Base-by-base conservation (phyloP, 106 monocot species). In the Dioscorea alata region DNA sequence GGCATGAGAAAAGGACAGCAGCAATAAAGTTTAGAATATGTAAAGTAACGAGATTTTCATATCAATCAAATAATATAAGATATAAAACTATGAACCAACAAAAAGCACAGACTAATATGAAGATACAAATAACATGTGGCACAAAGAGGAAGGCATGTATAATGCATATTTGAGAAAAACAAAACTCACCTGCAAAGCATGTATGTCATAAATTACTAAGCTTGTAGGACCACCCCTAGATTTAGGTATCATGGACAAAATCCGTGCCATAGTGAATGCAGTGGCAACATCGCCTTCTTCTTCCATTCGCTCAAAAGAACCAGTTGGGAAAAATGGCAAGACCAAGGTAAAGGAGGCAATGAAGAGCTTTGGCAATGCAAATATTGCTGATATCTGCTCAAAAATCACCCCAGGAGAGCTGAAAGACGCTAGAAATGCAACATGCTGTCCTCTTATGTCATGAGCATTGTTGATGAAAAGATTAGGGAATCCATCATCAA, bases 401-500 rank as follows among this genome's bases (percentile, higher is more conserved):
- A 97, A 97, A 28, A 97, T 92, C 53, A 97, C 92, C 53, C 74
- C 79, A 49, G 92, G 96, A 18, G 96, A 92, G 81, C 89, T 86
- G 79, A 92, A 97, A 23, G 89, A 92, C 1, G 92, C 97, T 63
- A 97, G 64, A 63, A 97, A 97, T 8, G 97, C 97, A 49, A 97
- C 97, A 73, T 97, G 97, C 28, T 92, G 86, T 23, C 97, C 97
- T 74, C 97, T 80, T 42, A 97, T 97, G 75, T 82, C 82, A 49
- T 97, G 92, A 6, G 97, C 97, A 50, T 85, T 83, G 60, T 97
- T 92, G 61, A 92, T 97, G 75, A 89, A 97, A 24, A 97, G 84
- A 65, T 97, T 92, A 13, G 97, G 97, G 75, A 97, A 97, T 15
- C 92, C 97, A 83, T 97, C 97, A 48, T 79, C 97, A 77, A 97